Conservation (phyloP, 2,329 filamentous ascomycete species). For the Phyllosticta paracitricarpa region DNA sequence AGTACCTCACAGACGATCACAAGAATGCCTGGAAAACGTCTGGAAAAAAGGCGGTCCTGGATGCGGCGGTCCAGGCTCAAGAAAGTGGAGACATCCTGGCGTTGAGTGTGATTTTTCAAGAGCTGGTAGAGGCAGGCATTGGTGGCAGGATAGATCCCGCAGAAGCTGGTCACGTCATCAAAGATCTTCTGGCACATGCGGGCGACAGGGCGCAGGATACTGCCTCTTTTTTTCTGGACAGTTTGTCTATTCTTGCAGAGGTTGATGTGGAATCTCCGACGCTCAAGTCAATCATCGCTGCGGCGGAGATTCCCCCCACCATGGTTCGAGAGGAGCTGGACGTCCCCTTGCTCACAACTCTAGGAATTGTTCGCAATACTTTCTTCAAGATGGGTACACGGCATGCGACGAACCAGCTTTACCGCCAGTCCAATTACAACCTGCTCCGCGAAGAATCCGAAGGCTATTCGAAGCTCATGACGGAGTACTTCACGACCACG, state of each 20-base stretch:
- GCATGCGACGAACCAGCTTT: slow-evolving; percentile 85
- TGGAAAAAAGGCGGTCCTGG: slow-evolving; percentile 58
- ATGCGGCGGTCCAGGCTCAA: slow-evolving; percentile 54
- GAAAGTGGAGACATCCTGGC: slow-evolving; percentile 58
- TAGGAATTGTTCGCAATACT: slow-evolving; percentile 75
- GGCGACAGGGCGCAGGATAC: slow-evolving; percentile 35
- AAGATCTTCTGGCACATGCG: slow-evolving; percentile 57
- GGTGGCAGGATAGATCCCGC: slow-evolving; percentile 55
- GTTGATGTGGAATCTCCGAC: slow-evolving; percentile 48
- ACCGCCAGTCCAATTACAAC: slow-evolving; percentile 95
- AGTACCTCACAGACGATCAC: slow-evolving; percentile 61
- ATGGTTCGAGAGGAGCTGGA: slow-evolving; percentile 80
- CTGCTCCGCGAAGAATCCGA: slow-evolving; percentile 89
- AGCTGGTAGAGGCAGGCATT: slow-evolving; percentile 67
- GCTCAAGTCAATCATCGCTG: slow-evolving; percentile 59
- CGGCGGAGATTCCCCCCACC: slow-evolving; percentile 60
- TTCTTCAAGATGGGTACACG: slow-evolving; percentile 77
- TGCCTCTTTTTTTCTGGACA: slow-evolving; percentile 67
- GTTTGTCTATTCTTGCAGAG: slow-evolving; percentile 68
- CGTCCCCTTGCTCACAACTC: slow-evolving; percentile 58
- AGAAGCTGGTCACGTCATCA: slow-evolving; percentile 63
- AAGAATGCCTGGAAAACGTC: slow-evolving; percentile 57
- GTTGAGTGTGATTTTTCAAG: slow-evolving; percentile 68
- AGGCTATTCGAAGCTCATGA: slow-evolving; percentile 92
- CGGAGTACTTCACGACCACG: slow-evolving; percentile 86